phyloP scores from a whole-genome alignment of 306 rosid genomes.

The Pueraria montana region DNA sequence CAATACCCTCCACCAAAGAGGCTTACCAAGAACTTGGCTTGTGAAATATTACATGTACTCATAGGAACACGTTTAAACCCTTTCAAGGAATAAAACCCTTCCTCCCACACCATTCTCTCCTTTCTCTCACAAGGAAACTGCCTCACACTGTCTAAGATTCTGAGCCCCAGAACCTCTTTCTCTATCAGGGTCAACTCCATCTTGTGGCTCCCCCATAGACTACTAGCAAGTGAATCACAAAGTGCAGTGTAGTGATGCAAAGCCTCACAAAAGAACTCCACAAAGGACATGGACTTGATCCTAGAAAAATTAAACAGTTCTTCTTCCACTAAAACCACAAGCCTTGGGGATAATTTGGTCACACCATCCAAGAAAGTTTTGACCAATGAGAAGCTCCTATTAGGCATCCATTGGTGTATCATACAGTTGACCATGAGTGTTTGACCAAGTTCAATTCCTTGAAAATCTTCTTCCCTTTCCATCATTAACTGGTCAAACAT shows the following conservation, averaged over 20 bases:
- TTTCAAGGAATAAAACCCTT: slow-evolving; percentile 52
- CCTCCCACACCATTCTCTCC: slow-evolving; percentile 55
- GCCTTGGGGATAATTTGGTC: slow-evolving; percentile 63
- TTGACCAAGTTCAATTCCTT: slow-evolving; percentile 49
- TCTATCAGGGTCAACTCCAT: slow-evolving; percentile 56
- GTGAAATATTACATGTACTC: slow-evolving; percentile 65
- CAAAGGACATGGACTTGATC: slow-evolving; percentile 67
- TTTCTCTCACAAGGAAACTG: slow-evolving; percentile 65
- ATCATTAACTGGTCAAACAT: slow-evolving; percentile 56
- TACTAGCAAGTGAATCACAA: slow-evolving; percentile 60
- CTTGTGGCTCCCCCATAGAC: slow-evolving; percentile 49
- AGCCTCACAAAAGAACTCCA: slow-evolving; percentile 81
- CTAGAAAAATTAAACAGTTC: slow-evolving; percentile 65
- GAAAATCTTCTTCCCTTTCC: slow-evolving; percentile 54
- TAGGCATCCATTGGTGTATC: slow-evolving; percentile 65
- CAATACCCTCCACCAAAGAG: slow-evolving; percentile 70
- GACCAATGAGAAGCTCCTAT: slow-evolving; percentile 53
- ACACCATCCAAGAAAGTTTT: slow-evolving; percentile 57
- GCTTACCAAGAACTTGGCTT: slow-evolving; percentile 73
- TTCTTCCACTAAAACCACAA: slow-evolving; percentile 69
- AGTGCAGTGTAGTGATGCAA: slow-evolving; percentile 70
- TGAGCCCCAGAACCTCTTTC: slow-evolving; percentile 63
- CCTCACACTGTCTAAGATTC: slow-evolving; percentile 66
- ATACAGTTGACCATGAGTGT: slow-evolving; percentile 62
- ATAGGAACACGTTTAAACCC: slow-evolving; percentile 59